phyloP scores from a whole-genome alignment of 805 yeast species.

The Priceomyces fermenticarens region DNA sequence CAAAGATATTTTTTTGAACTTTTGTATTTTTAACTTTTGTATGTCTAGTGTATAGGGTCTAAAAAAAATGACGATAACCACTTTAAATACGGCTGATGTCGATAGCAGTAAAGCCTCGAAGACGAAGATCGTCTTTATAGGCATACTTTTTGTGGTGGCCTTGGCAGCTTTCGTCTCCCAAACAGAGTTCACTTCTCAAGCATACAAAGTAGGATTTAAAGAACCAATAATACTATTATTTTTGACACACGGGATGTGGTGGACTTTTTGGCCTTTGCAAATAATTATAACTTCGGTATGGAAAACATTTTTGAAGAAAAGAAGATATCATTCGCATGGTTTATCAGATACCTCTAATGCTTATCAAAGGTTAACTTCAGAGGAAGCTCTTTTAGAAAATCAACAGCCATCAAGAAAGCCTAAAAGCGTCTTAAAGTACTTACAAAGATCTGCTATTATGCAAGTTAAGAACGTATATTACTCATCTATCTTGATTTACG shows the following conservation, averaged over 20 bases:
- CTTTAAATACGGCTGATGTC: constrained; percentile 21
- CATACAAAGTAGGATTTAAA: constrained; percentile 55
- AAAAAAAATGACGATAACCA: constrained; percentile 31
- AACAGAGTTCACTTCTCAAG: constrained; percentile 74
- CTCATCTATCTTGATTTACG: constrained; percentile 41
- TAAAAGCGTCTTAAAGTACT: constrained; percentile 18
- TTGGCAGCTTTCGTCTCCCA: constrained; percentile 66
- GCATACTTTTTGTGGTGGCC: constrained; percentile 30
- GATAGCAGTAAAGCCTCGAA: constrained; percentile 25
- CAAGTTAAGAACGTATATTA: constrained; percentile 45
- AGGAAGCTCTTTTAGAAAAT: constrained; percentile 25
- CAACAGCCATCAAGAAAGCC: constrained; percentile 9
- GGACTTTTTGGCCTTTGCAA: constrained; percentile 70
- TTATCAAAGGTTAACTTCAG: constrained; percentile 27
- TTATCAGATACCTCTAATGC: constrained; percentile 10
- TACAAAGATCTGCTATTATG: constrained; percentile 35
- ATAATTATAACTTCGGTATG: constrained; percentile 45
- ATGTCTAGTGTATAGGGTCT: neutral
- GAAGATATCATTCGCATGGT: constrained; percentile 3
- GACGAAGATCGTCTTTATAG: constrained; percentile 36
- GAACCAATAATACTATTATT: constrained; percentile 69
- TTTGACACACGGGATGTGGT: constrained; percentile 79
- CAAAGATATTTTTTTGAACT: too few relatives aligned
- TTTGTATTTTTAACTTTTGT: too few relatives aligned
- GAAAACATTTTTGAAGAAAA: constrained; percentile 31